Conservation (phyloP, 106 monocot species). For the Iris macrosiphon region DNA sequence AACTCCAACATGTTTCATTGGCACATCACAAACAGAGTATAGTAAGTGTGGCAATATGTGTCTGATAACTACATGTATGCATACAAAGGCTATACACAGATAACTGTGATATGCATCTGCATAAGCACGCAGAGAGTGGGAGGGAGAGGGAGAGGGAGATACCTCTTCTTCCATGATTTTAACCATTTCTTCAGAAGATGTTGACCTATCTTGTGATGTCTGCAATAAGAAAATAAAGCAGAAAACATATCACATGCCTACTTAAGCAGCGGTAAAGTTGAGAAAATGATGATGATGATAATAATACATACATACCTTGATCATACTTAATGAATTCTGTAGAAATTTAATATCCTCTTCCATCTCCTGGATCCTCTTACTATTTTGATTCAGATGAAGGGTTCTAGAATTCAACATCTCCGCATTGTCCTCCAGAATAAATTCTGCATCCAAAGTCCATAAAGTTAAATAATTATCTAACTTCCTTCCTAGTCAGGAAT, state of each 20-base stretch:
- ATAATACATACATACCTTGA: constrained; percentile 34
- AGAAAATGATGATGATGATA: too few relatives aligned
- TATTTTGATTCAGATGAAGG: constrained; percentile 27
- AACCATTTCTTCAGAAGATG: constrained; percentile 24
- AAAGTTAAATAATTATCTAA: too few relatives aligned
- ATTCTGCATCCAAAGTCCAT: too few relatives aligned
- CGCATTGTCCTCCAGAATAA: constrained; percentile 30
- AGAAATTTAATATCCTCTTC: constrained; percentile 40
- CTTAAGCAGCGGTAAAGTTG: neutral
- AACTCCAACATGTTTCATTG: too few relatives aligned
- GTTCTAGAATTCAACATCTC: constrained; percentile 24
- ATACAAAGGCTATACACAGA: too few relatives aligned
- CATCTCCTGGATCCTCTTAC: constrained; percentile 38
- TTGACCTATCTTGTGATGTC: constrained; percentile 19
- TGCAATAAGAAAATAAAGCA: constrained; percentile 26
- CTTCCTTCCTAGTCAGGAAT: too few relatives aligned
- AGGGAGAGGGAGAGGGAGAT: constrained; percentile 16
- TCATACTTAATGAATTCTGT: constrained; percentile 22
- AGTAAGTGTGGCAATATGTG: too few relatives aligned
- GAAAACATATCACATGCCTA: neutral
- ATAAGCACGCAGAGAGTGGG: neutral
- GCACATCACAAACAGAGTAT: too few relatives aligned
- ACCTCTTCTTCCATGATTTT: constrained; percentile 54
- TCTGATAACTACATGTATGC: too few relatives aligned
- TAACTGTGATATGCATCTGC: too few relatives aligned